phyloP scores from a whole-genome alignment of 257 asterid genomes.

The Nicotiana otophora region DNA sequence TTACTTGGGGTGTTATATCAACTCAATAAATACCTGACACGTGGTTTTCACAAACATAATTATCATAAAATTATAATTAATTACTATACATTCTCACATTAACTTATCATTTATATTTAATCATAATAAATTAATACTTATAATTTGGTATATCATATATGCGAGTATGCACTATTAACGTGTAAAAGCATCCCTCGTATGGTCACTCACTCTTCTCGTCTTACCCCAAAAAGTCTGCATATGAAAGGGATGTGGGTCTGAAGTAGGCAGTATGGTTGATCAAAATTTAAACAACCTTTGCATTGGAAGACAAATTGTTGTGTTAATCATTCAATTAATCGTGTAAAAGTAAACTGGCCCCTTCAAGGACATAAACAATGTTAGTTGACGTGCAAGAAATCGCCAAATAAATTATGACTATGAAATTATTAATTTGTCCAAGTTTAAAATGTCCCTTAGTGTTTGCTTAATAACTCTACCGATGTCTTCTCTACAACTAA shows the following conservation, averaged over 20 bases:
- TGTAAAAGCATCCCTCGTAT: not conserved
- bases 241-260: not conserved
- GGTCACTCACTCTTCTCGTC: not conserved
- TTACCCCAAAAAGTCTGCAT: not conserved
- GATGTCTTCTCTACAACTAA: not conserved
- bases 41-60: too few relatives aligned
- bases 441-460: not conserved
- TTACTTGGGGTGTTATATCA: too few relatives aligned
- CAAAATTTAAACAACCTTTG: conserved; percentile 32
- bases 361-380: not conserved
- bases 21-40: too few relatives aligned
- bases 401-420: not conserved
- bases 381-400: conserved; percentile 45
- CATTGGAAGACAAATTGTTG: not conserved
- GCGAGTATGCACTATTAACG: not conserved
- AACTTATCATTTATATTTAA: too few relatives aligned
- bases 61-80: too few relatives aligned
- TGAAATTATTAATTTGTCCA: not conserved
- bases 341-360: not conserved
- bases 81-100: too few relatives aligned
- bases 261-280: conserved; percentile 44
- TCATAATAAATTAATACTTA: too few relatives aligned
- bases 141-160: too few relatives aligned
- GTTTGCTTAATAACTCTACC: too few relatives aligned
- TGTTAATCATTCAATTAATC: not conserved